Base-by-base conservation (phyloP, 2,329 filamentous ascomycete genomes). In the Endoconidiophora polonica region DNA sequence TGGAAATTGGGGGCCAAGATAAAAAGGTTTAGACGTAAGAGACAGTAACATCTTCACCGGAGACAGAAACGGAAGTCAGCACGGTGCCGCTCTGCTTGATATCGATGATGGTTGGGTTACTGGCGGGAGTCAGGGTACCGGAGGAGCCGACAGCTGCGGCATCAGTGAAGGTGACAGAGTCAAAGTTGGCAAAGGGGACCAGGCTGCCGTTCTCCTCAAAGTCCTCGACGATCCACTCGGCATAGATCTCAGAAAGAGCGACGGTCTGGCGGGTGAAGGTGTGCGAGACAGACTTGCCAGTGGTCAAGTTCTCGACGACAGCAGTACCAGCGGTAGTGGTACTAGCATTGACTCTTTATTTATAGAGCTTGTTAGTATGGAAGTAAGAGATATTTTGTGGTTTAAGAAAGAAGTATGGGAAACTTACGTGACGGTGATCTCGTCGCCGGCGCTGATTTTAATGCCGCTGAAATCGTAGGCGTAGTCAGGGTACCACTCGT, bases 151-250 rank as follows among this genome's bases (percentile, higher is more conserved):
- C 52, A 29, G 58, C 60, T 2, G 47, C 14, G 24, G 36, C 23
- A 23, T 43, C 49, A 33, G 49, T 50, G 49, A 50, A 50, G 43
- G 41, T 42, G 20, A 62, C 54, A 23, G 54, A 56, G 44, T 58
- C 61, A 48, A 63, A 63, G 55, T 63, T 33, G 12, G 58, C 61
- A 44, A 63, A 57, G 2, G 56, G 54, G 12, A 63, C 60, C 33
- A 57, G 53, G 24, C 51, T 50, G 48, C 55, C 55, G 42, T 53
- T 56, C 1, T 53, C 48, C 46, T 59, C 54, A 53, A 63, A 63
- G n/a, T 60, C 61, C 62, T 79, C 75, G 12, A 79, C 73, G 56
- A 79, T 78, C 74, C 75, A 80, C 58, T 79, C 76, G 9, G 73
- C 76, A 54, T 77, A 77, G 56, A 69, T 68, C 57, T 74, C 66